Evolutionary conservation across 129 eudicot genomes (phyloP), one percentile per base, ranked within the genome.

Genomic region (Silybum marianum): DNA sequence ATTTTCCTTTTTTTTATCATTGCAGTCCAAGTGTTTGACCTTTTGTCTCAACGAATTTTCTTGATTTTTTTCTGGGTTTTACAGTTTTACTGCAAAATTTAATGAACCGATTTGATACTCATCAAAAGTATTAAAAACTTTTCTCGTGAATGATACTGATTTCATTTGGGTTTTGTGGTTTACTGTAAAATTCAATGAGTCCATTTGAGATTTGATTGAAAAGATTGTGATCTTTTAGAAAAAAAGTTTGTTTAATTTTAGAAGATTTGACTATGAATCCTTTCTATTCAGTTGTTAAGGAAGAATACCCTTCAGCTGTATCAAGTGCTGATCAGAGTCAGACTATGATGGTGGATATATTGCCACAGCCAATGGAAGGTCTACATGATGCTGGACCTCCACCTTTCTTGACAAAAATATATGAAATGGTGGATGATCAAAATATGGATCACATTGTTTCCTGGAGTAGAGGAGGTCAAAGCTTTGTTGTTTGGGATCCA

Each of bases 401-500:
- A 16, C 98, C 97, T 44, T 94, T 94, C 76, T 77, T 94, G 65
- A 90, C 81, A 71, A 94, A 94, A 77, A 94, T 93, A 69, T 94
- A 89, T 79, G 94, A 94, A 10, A 87, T 94, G 32, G 97, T 94
- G 12, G 96, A 89, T 76, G 93, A 94, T 89, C 87, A 80, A 7
- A 85, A 32, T 19, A 83, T 93, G 6, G 84, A 89, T 82, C 77
- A 78, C 66, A 75, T 89, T 68, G 90, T 94, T 54, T 92, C 92
- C 42, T 94, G 98, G 98, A 84, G 86, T 70, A 78, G 84, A 92
- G 92, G 89, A 70, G 88, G 91, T 72, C 88, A 90, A 22, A 91
- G 96, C 85, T 94, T 94, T 84, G 88, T 94, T 74, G 92, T 94
- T 66, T 87, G 96, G 98, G 96, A 94, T 82, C 96, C 98, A 77